These are phyloP conservation scores for Camelina hispida DNA, from an alignment of 345 rosid species.

Conservation along the genomic window DNA sequence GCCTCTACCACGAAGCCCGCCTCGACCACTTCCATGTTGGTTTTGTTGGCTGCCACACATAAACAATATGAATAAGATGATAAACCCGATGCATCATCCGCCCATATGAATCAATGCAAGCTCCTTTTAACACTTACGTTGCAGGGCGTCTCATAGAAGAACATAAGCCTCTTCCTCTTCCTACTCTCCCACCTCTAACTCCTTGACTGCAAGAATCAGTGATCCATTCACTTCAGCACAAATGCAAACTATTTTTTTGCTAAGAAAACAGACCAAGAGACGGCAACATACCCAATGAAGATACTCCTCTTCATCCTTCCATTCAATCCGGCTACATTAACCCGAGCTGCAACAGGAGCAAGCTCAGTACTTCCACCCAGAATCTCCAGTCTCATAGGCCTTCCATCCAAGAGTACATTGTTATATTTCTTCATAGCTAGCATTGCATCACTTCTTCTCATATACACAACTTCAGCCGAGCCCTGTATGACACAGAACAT, in stretches of 20 bases:
- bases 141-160: slow-evolving; percentile 32
- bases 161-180: slow-evolving; percentile 38
- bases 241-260: neutral
- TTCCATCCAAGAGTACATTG: slow-evolving; percentile 83
- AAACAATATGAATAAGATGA: neutral
- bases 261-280: neutral
- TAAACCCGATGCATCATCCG: neutral
- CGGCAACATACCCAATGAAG: slow-evolving; percentile 63
- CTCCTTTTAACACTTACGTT: slow-evolving; percentile 23
- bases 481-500: slow-evolving; percentile 55
- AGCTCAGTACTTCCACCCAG: slow-evolving; percentile 56
- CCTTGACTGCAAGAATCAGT: slow-evolving; percentile 37
- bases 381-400: slow-evolving; percentile 87
- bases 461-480: slow-evolving; percentile 89
- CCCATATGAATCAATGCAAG: neutral
- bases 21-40: slow-evolving; percentile 56
- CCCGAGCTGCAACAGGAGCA: slow-evolving; percentile 66
- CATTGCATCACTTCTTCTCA: slow-evolving; percentile 88
- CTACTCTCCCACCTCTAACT: slow-evolving; percentile 42
- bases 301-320: slow-evolving; percentile 81
- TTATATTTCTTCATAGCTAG: slow-evolving; percentile 85
- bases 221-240: neutral
- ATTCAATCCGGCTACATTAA: slow-evolving; percentile 73
- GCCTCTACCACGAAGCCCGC: slow-evolving; percentile 53
- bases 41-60: slow-evolving; percentile 37